Percentiles rank a stretch among this genome's conserved stretches.
Conservation (phyloP, 2,329 filamentous ascomycete genomes). For the Chrysosporium keratinophilum region DNA sequence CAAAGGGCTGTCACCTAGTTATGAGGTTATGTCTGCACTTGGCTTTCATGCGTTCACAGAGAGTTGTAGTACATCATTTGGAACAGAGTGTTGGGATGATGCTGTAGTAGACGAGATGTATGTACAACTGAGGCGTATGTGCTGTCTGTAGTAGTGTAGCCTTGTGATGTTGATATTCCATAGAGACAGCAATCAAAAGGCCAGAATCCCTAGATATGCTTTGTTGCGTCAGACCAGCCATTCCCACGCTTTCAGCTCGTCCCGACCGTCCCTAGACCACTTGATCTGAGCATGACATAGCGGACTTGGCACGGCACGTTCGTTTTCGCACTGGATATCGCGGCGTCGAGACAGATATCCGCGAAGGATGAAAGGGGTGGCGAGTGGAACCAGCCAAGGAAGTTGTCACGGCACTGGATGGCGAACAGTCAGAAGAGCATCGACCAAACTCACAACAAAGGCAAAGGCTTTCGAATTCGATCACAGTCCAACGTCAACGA, state of each 20-base stretch:
- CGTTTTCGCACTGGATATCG: background rate
- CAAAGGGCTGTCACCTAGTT: background rate
- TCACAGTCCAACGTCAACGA: no score
- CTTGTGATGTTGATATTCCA: no score
- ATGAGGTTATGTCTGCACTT: no score
- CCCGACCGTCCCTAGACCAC: background rate
- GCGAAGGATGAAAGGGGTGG: background rate
- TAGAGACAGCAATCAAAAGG: no score
- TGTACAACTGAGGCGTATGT: no score
- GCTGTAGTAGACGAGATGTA: no score
- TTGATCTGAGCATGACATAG: background rate
- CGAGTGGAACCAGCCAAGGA: conserved; percentile 7
- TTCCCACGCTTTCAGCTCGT: background rate
- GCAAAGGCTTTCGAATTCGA: no score
- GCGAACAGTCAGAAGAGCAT: conserved; percentile 1
- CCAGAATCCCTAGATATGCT: background rate
- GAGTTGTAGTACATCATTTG: background rate
- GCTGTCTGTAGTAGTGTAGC: no score
- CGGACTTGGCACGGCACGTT: background rate
- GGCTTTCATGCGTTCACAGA: background rate
- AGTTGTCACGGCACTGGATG: background rate
- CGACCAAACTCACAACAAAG: no score
- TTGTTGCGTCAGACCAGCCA: background rate
- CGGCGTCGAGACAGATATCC: background rate
- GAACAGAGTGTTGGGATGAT: no score